Evolutionary conservation across 176 grass and related monocot genomes (phyloP).

Genomic region (Aegilops tauschii): DNA sequence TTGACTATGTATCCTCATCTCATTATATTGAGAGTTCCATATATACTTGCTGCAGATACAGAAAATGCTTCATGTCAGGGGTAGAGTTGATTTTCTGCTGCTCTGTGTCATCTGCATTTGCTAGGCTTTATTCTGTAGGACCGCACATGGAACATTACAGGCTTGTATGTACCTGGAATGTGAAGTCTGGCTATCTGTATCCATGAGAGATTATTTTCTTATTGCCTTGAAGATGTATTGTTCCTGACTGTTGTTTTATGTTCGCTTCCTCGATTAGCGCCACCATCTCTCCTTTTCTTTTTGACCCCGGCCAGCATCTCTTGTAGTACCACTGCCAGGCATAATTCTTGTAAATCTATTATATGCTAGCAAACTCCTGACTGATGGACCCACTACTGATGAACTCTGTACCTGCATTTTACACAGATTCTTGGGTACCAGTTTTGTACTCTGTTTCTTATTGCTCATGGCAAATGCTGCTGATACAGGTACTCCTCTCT

Average conservation of each 20-base stretch:
- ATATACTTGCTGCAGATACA: constrained; percentile 1
- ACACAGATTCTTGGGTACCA: background rate
- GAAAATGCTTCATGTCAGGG: constrained; percentile 10
- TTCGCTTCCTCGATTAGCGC: background rate
- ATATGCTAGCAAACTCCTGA: too few relatives aligned
- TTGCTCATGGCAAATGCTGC: constrained; percentile 28
- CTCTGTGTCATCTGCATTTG: constrained; percentile 18
- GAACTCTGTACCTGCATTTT: background rate
- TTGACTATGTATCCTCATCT: too few relatives aligned
- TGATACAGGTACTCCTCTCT: constrained; percentile 89
- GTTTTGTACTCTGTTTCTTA: constrained; percentile 18
- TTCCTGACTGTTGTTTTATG: background rate
- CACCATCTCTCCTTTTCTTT: background rate
- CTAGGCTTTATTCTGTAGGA: background rate
- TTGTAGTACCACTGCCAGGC: too few relatives aligned
- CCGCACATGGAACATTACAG: background rate
- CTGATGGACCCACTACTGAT: background rate
- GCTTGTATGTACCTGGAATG: background rate
- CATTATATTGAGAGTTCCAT: too few relatives aligned
- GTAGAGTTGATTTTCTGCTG: background rate
- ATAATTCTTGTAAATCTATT: too few relatives aligned
- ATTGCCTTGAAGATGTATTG: background rate
- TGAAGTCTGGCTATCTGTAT: background rate
- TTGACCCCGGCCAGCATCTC: background rate
- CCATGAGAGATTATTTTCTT: background rate